Conservation (phyloP, 495 filamentous ascomycete genomes). For the Aspergillus panamensis region DNA sequence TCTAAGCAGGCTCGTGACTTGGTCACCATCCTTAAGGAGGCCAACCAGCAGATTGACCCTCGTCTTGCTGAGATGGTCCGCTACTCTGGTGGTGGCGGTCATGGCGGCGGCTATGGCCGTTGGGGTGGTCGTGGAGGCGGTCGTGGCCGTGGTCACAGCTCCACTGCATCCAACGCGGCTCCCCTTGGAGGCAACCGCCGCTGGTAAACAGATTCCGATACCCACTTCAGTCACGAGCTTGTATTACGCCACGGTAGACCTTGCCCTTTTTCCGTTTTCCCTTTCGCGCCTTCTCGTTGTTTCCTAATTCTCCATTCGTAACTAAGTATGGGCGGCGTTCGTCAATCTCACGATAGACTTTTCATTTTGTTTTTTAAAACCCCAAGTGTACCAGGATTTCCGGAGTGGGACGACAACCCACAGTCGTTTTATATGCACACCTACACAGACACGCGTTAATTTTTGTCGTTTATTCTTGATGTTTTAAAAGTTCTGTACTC, state of each 20-base stretch:
- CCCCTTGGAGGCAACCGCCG: slow-evolving; percentile 59
- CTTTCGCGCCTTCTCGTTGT: slow-evolving; percentile 22
- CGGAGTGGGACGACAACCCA: slow-evolving; percentile 16
- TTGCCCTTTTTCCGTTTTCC: slow-evolving; percentile 24
- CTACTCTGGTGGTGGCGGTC: slow-evolving; percentile 82
- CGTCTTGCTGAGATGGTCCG: slow-evolving; percentile 93
- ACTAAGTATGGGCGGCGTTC: slow-evolving; percentile 45
- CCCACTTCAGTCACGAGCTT: slow-evolving; percentile 29
- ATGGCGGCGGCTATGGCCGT: slow-evolving; percentile 62
- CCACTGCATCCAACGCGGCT: slow-evolving; percentile 62
- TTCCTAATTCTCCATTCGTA: slow-evolving; percentile 31
- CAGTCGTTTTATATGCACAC: slow-evolving; percentile 14
- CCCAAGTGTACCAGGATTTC: slow-evolving; percentile 18
- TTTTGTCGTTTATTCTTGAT: slow-evolving; percentile 23
- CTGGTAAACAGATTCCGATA: slow-evolving; percentile 46
- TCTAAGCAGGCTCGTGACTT: slow-evolving; percentile 97
- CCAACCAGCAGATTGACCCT: slow-evolving; percentile 98
- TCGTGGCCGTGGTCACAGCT: slow-evolving; percentile 49
- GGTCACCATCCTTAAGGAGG: slow-evolving; percentile 84
- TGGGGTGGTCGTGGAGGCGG: slow-evolving; percentile 60
- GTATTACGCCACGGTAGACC: slow-evolving; percentile 38
- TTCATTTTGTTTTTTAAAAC: slow-evolving; percentile 24
- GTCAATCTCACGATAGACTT: slow-evolving; percentile 46
- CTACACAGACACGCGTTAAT: slow-evolving; percentile 29
- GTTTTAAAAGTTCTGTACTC: slow-evolving; percentile 19